Percentiles rank a stretch among this genome's conserved stretches.
Evolutionary conservation across 169 alveolate genomes (phyloP).

Genomic region (Condylostoma magnum): DNA sequence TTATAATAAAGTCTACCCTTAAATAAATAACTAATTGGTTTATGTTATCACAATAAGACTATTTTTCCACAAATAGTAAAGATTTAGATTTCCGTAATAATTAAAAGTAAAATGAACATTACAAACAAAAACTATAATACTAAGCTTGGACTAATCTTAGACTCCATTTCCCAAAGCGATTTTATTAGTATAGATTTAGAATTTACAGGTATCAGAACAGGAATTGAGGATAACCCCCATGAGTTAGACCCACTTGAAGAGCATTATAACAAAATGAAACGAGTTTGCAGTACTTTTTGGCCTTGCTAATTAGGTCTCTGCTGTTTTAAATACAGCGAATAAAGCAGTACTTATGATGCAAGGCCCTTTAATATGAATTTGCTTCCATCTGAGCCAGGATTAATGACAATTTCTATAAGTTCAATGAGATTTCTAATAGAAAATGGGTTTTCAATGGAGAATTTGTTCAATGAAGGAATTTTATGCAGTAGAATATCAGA

Average conservation of each 20-base stretch:
- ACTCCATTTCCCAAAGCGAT: conserved; percentile 34
- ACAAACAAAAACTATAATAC: not conserved
- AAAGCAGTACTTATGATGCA: conserved; percentile 25
- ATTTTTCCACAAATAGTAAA: too few relatives aligned
- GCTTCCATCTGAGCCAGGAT: too few relatives aligned
- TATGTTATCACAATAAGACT: too few relatives aligned
- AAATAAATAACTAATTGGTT: too few relatives aligned
- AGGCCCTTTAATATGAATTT: conserved; percentile 53
- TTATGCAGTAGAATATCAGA: not conserved
- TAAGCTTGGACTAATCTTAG: not conserved
- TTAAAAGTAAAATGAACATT: conserved; percentile 20
- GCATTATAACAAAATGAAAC: conserved; percentile 41
- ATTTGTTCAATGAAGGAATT: conserved; percentile 38
- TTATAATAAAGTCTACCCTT: too few relatives aligned
- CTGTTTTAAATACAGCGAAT: conserved; percentile 35
- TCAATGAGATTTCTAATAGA: conserved; percentile 36
- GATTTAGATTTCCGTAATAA: too few relatives aligned
- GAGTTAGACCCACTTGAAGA: conserved; percentile 48
- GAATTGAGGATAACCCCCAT: conserved; percentile 34
- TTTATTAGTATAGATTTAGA: conserved; percentile 45
- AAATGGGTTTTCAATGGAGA: conserved; percentile 49
- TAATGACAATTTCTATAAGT: conserved; percentile 19
- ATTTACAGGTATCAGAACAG: conserved; percentile 37
- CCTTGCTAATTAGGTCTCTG: conserved; percentile 55
- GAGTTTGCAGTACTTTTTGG: conserved; percentile 23